phyloP scores from a whole-genome alignment of 129 eudicot species.

The Scalesia atractyloides region DNA sequence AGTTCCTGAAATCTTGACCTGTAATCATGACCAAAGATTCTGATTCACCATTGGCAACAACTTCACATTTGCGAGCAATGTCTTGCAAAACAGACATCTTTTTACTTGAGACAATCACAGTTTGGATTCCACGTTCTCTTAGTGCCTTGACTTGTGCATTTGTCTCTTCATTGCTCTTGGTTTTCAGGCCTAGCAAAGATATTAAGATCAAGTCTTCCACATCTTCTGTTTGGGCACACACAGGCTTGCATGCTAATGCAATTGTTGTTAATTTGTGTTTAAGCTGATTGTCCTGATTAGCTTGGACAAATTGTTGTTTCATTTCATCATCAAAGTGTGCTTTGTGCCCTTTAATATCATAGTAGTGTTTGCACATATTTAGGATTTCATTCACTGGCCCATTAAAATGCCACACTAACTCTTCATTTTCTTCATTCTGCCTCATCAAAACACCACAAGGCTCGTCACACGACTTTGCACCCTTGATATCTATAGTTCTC shows the following conservation, averaged over 20 bases:
- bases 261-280: slow-evolving; percentile 6
- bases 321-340: slow-evolving; percentile 6
- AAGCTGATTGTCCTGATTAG: background rate
- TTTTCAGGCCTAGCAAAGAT: slow-evolving; percentile 34
- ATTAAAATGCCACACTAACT: slow-evolving; percentile 8
- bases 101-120: slow-evolving; percentile 28
- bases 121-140: slow-evolving; percentile 21
- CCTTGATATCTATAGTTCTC: background rate
- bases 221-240: background rate
- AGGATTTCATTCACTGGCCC: slow-evolving; percentile 24
- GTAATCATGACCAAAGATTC: slow-evolving; percentile 5
- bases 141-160: slow-evolving; percentile 19
- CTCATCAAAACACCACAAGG: slow-evolving; percentile 13
- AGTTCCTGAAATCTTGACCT: slow-evolving; percentile 38
- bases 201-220: slow-evolving; percentile 22
- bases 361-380: slow-evolving; percentile 37
- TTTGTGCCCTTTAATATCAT: slow-evolving; percentile 25
- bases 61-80: slow-evolving; percentile 10
- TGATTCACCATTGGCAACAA: slow-evolving; percentile 1
- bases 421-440: background rate
- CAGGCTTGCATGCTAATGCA: slow-evolving; percentile 32
- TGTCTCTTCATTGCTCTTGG: slow-evolving; percentile 12
- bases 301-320: background rate
- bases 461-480: background rate
- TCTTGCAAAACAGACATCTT: slow-evolving; percentile 19